Evolutionary conservation across 768 basidiomycete species (phyloP), one percentile per base, ranked within the genome.

Genomic region (Filobasidium floriforme): DNA sequence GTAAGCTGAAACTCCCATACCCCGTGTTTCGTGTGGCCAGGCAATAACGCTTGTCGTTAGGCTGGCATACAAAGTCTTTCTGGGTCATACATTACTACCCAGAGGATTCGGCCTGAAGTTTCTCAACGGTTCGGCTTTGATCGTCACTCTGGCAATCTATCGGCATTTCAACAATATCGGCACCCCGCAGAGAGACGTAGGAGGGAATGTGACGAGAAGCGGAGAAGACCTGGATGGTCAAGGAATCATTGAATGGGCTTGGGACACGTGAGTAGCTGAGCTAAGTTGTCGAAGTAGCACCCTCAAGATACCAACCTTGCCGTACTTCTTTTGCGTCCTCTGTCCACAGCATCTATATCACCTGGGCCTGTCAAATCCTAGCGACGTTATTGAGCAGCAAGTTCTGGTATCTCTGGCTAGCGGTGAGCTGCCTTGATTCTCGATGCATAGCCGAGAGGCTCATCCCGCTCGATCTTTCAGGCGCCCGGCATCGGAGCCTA

Each of bases 171-270:
- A 52, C 10, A 59, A 66, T 0, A 72, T 78, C 24, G 75, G 75
- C 2, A 69, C 73, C 7, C 73, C 75, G 2, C 65, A 61, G 57
- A 65, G 66, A 44, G 69, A 70, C 61, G 44, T 52, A 6, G 15
- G 41, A 10, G 70, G 71, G 7, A 63, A 65, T 1, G 54, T 71
- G 18, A 65, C 75, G 10, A 66, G 51, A 41, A 66, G 68, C 18
- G 77, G 73, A 7, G 74, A 74, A n/a, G 77, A 78, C 72, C 61
- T 78, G 37, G 70, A 66, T 57, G 75, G 71, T 5, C 69, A 69
- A 46, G 77, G 77, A 0, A 61, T 78, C 1, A 65, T 76, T 29
- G 77, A 78, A 46, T 71, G 74, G 46, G 73, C 65, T 1, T 78
- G 77, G 77, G 77, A 78, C 66, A 41, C 76, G 76, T 77, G 52